Evolutionary conservation across 2,329 filamentous ascomycete species (phyloP).

Genomic region (Juglanconis sp.): DNA sequence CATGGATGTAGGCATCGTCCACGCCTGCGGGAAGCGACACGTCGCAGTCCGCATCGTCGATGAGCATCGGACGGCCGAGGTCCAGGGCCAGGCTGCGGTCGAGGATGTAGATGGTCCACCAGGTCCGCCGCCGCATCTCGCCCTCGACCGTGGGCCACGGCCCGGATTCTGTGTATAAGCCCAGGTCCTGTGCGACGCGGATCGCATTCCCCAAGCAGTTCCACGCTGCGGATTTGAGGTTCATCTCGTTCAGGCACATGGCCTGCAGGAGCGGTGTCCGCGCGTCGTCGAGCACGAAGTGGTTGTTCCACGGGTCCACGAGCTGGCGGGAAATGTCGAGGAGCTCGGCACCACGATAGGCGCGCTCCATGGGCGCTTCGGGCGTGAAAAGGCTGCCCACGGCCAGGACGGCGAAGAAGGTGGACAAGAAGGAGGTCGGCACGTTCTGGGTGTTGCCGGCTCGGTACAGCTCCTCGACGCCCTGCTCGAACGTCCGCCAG

Average conservation of each 20-base stretch:
- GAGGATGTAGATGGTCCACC: conserved; percentile 92
- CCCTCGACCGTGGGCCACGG: conserved; percentile 72
- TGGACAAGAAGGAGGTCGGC: conserved; percentile 68
- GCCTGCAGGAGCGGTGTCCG: conserved; percentile 70
- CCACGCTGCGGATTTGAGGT: conserved; percentile 81
- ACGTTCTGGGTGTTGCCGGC: conserved; percentile 57
- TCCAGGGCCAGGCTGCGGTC: conserved; percentile 81
- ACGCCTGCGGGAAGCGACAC: conserved; percentile 73
- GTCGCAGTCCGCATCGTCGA: conserved; percentile 86
- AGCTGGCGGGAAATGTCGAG: conserved; percentile 68
- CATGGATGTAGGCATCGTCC: conserved; percentile 73
- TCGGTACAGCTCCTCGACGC: conserved; percentile 75
- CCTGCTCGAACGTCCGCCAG: conserved; percentile 76
- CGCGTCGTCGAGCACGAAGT: conserved; percentile 72
- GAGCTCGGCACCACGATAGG: conserved; percentile 56
- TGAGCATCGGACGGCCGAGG: conserved; percentile 74
- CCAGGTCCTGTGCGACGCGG: conserved; percentile 77
- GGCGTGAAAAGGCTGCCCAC: conserved; percentile 73
- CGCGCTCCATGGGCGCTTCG: conserved; percentile 52
- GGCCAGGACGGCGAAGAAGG: conserved; percentile 81
- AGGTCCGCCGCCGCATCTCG: conserved; percentile 83
- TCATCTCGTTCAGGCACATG: conserved; percentile 80
- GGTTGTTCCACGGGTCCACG: conserved; percentile 79
- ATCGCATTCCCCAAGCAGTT: conserved; percentile 80
- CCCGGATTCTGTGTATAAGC: conserved; percentile 72